These are phyloP conservation scores for Endocarpon pusillum DNA, from an alignment of 495 filamentous ascomycete genomes.

Conservation along the genomic window DNA sequence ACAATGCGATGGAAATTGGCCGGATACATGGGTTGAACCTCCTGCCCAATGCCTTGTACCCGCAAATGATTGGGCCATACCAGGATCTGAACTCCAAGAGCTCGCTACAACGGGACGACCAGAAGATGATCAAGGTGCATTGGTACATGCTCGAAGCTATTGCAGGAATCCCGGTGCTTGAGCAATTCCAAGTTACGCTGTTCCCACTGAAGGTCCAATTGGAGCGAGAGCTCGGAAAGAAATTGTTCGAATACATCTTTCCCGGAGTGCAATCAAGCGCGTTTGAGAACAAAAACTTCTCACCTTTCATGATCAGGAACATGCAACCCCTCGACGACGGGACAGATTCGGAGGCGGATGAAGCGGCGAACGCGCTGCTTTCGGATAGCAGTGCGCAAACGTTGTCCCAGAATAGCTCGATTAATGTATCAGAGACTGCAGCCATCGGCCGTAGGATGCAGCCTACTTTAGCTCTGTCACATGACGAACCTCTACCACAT, in stretches of 20 bases:
- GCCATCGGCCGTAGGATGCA: constrained; percentile 62
- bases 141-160: constrained; percentile 98
- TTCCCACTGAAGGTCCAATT: constrained; percentile 90
- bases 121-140: constrained; percentile 76
- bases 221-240: constrained; percentile 83
- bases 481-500: constrained; percentile 27
- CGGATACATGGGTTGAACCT: constrained; percentile 74
- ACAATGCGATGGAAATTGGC: constrained; percentile 76
- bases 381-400: constrained; percentile 3
- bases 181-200: constrained; percentile 88
- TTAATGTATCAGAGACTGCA: constrained; percentile 35
- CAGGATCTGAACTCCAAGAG: constrained; percentile 41
- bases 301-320: constrained; percentile 70
- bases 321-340: constrained; percentile 32
- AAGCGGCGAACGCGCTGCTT: constrained; percentile 2
- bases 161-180: constrained; percentile 91
- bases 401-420: constrained; percentile 14
- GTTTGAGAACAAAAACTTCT: constrained; percentile 48
- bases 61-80: constrained; percentile 86
- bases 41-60: constrained; percentile 78
- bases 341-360: constrained; percentile 32
- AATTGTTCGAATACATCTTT: constrained; percentile 95
- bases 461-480: constrained; percentile 54
- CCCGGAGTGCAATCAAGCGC: constrained; percentile 50
- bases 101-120: constrained; percentile 28